phyloP scores from a whole-genome alignment of 768 basidiomycete species.

The Gymnopilus dilepis region DNA sequence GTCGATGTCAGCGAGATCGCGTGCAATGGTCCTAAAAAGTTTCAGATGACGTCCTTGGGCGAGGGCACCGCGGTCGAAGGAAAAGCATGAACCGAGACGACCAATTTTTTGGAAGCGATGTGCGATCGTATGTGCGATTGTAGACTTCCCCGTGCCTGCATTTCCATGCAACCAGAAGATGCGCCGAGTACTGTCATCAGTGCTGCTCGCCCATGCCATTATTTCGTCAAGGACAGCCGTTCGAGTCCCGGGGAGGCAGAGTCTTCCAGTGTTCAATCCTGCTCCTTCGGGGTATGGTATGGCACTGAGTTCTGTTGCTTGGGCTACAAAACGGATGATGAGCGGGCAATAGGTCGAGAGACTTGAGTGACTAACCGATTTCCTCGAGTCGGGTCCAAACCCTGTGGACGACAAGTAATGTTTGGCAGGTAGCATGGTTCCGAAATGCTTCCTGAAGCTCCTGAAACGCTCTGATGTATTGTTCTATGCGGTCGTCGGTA shows the following conservation, averaged over 20 bases:
- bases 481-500: too few relatives aligned
- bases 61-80: constrained; percentile 31
- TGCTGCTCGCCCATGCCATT: constrained; percentile 26
- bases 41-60: constrained; percentile 24
- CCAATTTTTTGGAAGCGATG: constrained; percentile 20
- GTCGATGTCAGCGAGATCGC: constrained; percentile 31
- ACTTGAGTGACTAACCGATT: neutral
- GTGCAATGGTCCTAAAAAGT: constrained; percentile 38
- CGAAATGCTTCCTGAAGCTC: too few relatives aligned
- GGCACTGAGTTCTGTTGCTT: constrained; percentile 4
- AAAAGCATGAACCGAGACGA: constrained; percentile 40
- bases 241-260: constrained; percentile 30
- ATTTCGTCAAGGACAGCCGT: constrained; percentile 29
- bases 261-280: constrained; percentile 13
- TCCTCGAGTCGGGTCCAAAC: neutral
- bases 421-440: too few relatives aligned
- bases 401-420: too few relatives aligned
- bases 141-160: constrained; percentile 41
- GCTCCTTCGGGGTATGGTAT: constrained; percentile 1
- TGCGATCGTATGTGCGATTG: constrained; percentile 41
- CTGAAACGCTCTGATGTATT: too few relatives aligned
- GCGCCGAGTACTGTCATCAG: constrained; percentile 18
- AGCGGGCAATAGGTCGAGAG: neutral
- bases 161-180: constrained; percentile 29
- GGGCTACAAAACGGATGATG: neutral